A percentile compares a stretch with the other conserved stretches of the same genome.
Evolutionary conservation across 2,329 filamentous ascomycete genomes (phyloP).

Genomic region (Epichloe sylvatica): DNA sequence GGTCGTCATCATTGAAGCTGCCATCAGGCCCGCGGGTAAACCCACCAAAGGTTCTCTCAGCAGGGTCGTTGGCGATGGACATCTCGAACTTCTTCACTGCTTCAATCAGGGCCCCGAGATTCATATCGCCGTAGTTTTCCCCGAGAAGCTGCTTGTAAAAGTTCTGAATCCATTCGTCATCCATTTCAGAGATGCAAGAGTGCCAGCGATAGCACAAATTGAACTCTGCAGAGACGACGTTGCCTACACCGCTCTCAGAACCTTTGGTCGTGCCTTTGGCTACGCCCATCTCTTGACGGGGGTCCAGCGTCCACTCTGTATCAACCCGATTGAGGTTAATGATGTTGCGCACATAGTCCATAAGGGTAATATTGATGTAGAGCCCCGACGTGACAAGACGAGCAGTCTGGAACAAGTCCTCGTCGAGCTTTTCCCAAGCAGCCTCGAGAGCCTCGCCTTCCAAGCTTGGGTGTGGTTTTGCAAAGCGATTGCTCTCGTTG

Average conservation of each 20-base stretch:
- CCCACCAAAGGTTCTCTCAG: conserved; percentile 52
- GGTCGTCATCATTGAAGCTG: conserved; percentile 59
- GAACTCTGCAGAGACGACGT: conserved; percentile 77
- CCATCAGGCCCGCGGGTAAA: conserved; percentile 53
- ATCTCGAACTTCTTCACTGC: conserved; percentile 50
- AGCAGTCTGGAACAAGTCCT: conserved; percentile 68
- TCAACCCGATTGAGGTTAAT: conserved; percentile 45
- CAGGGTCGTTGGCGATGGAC: conserved; percentile 50
- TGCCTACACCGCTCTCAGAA: conserved; percentile 60
- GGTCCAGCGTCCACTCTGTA: conserved; percentile 70
- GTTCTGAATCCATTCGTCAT: conserved; percentile 68
- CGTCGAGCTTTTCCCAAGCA: conserved; percentile 56
- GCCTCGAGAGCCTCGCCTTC: conserved; percentile 33
- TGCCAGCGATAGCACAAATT: conserved; percentile 84
- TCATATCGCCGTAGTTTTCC: conserved; percentile 40
- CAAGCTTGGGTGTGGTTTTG: conserved; percentile 40
- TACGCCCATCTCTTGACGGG: conserved; percentile 52
- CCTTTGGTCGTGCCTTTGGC: conserved; percentile 38
- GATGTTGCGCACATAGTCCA: conserved; percentile 69
- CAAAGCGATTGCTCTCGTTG: conserved; percentile 72
- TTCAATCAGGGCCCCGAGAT: conserved; percentile 44
- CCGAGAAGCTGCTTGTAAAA: conserved; percentile 49
- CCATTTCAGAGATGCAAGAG: conserved; percentile 54
- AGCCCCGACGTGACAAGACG: conserved; percentile 60
- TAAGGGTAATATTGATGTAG: conserved; percentile 65